phyloP scores from a whole-genome alignment of 2,329 filamentous ascomycete genomes.

The Pyrenochaeta sp. region DNA sequence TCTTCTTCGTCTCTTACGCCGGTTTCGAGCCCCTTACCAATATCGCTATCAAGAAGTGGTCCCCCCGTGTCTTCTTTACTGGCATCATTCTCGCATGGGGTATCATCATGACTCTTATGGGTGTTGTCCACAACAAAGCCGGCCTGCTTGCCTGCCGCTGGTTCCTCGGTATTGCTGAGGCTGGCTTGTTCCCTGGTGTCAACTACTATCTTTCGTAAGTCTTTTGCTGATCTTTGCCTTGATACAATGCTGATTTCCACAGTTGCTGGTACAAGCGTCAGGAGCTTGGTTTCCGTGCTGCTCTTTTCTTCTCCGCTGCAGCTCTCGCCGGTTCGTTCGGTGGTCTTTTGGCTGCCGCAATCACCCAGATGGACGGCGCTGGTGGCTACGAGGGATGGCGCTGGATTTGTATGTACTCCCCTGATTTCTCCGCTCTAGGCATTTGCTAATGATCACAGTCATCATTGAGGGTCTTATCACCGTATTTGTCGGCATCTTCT shows the following conservation, averaged over 20 bases:
- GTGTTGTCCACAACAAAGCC: conserved; percentile 52
- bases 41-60: conserved; percentile 68
- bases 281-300: conserved; percentile 63
- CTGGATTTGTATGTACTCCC: conserved; percentile 45
- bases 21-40: conserved; percentile 64
- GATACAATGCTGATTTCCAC: conserved; percentile 10
- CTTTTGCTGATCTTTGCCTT: neutral
- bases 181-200: conserved; percentile 50
- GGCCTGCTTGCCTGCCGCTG: conserved; percentile 48
- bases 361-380: conserved; percentile 68
- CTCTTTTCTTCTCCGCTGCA: conserved; percentile 67
- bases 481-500: conserved; percentile 46
- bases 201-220: conserved; percentile 66
- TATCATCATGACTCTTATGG: conserved; percentile 60
- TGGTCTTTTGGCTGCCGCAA: conserved; percentile 65
- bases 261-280: conserved; percentile 63
- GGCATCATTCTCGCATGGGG: conserved; percentile 61
- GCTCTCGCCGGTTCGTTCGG: conserved; percentile 68
- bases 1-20: conserved; percentile 69
- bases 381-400: conserved; percentile 55
- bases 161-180: conserved; percentile 51
- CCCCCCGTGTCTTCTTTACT: conserved; percentile 55
- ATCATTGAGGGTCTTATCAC: conserved; percentile 50
- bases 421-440: neutral
- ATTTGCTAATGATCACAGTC: conserved; percentile 32